Evolutionary conservation across 352 stramenopile genomes (phyloP), one percentile per base, ranked within the genome.

Genomic region (Globisporangium spiculum): DNA sequence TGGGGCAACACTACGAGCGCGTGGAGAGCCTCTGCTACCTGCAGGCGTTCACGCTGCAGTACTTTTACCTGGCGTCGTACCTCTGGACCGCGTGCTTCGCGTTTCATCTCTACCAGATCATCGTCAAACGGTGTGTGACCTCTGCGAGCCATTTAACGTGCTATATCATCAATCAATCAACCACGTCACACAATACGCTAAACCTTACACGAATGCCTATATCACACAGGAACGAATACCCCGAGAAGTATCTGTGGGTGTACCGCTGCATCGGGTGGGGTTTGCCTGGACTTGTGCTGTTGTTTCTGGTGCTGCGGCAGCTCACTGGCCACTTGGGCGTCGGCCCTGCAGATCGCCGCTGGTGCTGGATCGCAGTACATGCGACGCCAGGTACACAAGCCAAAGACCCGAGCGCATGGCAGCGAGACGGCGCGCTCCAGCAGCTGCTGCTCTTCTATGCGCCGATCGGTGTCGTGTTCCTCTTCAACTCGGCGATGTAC

Each of bases 51-150:
- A 68, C 76, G 50, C 73, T 95, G 48, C 85, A 92, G 71, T 95
- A 92, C 68, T 93, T 91, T 58, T 91, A 90, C 68, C 69, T 95
- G 32, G 83, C 88, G 50, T 93, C 84, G 38, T 94, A 92, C 65
- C 70, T 95, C 60, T 95, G 88, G 88, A 95, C 88, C 0, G 78
- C 75, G 2, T 95, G 88, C 75, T 95, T 95, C 59, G 88, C 88
- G 36, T 93, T 93, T 61, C 84, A 95, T 70, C 76, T 95, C 65
- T 95, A 92, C 75, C 85, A 93, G 71, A 91, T 95, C 79, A 90
- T 95, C 58, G 83, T 92, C 50, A 84, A 89, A 61, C 74, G 81
- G 71, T 86, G 41, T 54, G 79, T 65, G 14, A 32, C 30, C 22
- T 63, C 18, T 34, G 22, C 34, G 22, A 57, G 20, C 20, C 30